phyloP scores from a whole-genome alignment of 2,329 filamentous ascomycete genomes.

The Graphiopsis chlorocephala region DNA sequence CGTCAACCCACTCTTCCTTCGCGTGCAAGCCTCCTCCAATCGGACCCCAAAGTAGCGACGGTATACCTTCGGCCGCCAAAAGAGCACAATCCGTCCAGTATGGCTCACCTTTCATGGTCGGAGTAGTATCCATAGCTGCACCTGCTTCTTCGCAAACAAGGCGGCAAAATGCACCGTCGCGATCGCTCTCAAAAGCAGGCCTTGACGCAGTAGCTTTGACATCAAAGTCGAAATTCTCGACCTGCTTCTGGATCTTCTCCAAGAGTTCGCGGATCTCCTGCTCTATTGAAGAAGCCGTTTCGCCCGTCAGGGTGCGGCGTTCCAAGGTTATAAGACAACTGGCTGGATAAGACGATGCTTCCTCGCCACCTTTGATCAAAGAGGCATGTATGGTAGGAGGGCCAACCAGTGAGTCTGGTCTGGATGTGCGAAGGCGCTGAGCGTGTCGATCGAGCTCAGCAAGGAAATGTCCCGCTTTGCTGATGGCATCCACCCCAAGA shows the following conservation, averaged over 20 bases:
- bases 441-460: background rate
- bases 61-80: background rate
- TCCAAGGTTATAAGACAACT: background rate
- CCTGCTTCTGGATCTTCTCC: background rate
- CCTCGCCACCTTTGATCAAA: slow-evolving; percentile 6
- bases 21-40: slow-evolving; percentile 1
- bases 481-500: slow-evolving; percentile 3
- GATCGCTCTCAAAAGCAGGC: background rate
- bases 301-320: background rate
- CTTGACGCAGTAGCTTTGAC: background rate
- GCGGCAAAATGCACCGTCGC: background rate
- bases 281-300: background rate
- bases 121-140: background rate
- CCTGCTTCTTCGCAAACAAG: background rate
- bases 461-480: slow-evolving; percentile 7
- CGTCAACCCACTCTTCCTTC: slow-evolving; percentile 7
- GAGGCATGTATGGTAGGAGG: slow-evolving; percentile 6
- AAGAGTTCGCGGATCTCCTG: background rate
- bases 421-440: background rate
- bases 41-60: slow-evolving; percentile 2
- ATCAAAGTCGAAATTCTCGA: background rate
- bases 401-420: background rate
- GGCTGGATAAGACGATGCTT: slow-evolving; percentile 8
- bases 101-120: background rate
- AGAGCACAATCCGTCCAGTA: slow-evolving; percentile 12